A percentile compares a stretch with the other conserved stretches of the same genome.
phyloP scores from a whole-genome alignment of 208 protist genomes.

The Crithidia sp. region DNA sequence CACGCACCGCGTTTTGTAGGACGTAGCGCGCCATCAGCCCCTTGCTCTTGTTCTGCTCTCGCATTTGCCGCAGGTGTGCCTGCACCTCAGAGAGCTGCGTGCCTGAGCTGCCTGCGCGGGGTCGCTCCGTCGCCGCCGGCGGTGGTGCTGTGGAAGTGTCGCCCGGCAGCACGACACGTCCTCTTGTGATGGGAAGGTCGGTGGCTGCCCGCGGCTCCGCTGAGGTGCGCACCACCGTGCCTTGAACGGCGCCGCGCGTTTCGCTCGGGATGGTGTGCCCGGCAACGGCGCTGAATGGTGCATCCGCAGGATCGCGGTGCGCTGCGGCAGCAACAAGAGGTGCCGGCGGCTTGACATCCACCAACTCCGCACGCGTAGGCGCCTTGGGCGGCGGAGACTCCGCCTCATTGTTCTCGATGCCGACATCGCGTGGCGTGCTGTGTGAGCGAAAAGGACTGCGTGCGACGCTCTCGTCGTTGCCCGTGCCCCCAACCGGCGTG shows the following conservation, averaged over 20 bases:
- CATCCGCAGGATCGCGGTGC: conserved; percentile 16
- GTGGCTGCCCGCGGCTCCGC: conserved; percentile 29
- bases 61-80: conserved; percentile 48
- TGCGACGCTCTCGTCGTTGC: not conserved
- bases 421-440: not conserved
- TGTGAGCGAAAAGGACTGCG: not conserved
- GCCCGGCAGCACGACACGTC: not conserved
- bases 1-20: conserved; percentile 44
- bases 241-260: conserved; percentile 7
- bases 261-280: not conserved
- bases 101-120: not conserved
- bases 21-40: conserved; percentile 64
- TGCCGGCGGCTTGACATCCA: conserved; percentile 13
- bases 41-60: conserved; percentile 35
- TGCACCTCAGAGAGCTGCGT: conserved; percentile 59
- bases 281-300: not conserved
- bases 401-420: conserved; percentile 1
- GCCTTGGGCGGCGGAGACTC: conserved; percentile 31
- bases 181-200: conserved; percentile 33
- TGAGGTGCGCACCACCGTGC: conserved; percentile 25
- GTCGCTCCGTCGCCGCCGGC: not conserved
- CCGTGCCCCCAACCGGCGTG: not conserved
- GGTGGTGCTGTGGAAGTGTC: not conserved
- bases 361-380: conserved; percentile 14
- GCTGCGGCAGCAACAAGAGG: not conserved